These are phyloP conservation scores for Chlorociboria aeruginascens DNA, from an alignment of 495 filamentous ascomycete species.

Conservation along the genomic window DNA sequence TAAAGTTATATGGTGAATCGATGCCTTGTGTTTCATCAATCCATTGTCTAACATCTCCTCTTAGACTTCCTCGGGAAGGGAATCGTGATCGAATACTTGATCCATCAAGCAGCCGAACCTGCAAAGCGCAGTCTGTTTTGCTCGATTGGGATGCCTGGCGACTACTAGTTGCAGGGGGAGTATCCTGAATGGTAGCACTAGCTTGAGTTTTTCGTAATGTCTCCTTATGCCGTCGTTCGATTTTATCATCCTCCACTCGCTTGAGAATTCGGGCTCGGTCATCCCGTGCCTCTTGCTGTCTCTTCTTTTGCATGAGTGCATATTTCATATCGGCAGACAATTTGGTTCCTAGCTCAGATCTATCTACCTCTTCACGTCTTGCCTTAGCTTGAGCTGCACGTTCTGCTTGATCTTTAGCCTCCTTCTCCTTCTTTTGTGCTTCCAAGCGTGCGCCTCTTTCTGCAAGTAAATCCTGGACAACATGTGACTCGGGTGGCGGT, in stretches of 20 bases:
- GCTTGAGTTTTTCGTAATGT: conserved; percentile 31
- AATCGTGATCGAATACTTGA: conserved; percentile 65
- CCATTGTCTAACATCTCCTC: conserved; percentile 60
- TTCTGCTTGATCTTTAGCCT: conserved; percentile 9
- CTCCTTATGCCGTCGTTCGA: conserved; percentile 42
- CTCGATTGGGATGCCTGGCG: conserved; percentile 1
- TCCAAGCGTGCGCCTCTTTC: conserved; percentile 8
- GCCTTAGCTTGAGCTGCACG: conserved; percentile 7
- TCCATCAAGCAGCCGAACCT: conserved; percentile 79
- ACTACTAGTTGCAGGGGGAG: too few species aligned
- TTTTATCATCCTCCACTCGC: conserved; percentile 57
- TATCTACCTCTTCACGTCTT: too few species aligned
- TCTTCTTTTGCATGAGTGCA: conserved; percentile 28
- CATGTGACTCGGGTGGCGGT: neutral
- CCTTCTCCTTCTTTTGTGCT: conserved; percentile 8
- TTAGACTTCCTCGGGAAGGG: conserved; percentile 48
- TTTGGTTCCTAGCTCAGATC: conserved; percentile 22
- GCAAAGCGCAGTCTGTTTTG: conserved; percentile 44
- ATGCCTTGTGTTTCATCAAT: conserved; percentile 42
- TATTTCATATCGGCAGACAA: conserved; percentile 26
- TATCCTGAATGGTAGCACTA: too few species aligned
- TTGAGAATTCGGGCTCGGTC: conserved; percentile 50
- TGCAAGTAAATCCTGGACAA: conserved; percentile 1
- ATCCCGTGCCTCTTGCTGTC: conserved; percentile 39
- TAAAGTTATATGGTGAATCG: conserved; percentile 60